Base-by-base conservation (phyloP, 192 early-diverging fungal species). In the Coemansia erecta region DNA sequence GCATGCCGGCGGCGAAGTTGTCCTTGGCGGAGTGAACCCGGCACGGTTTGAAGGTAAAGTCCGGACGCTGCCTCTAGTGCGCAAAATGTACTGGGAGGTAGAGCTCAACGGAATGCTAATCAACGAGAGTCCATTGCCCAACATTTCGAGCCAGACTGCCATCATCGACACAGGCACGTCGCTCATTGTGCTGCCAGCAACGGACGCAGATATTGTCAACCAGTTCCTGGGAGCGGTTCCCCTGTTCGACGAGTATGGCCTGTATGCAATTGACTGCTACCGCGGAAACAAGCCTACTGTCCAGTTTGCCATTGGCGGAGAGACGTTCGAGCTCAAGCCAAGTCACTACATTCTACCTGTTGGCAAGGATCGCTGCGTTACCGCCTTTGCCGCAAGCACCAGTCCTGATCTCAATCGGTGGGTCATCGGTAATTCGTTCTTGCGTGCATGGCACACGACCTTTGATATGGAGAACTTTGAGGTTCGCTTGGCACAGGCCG, bases 371-470 rank as follows among this genome's bases (percentile, higher is more conserved):
- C 57, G 55, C 44, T 80, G 72, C 21, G 69, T 66, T 28, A 63
- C 73, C 0, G 77, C 72, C 12, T 92, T 92, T 68, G 83, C 86
- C 60, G 87, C 85, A 13, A 74, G 87, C 63, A 85, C 82, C 8
- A 73, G 75, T 18, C 73, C 77, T 10, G 67, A 70, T n/a, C 60
- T 76, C 9, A 66, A 57, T 28, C 62, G 59, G 39, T 82, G 83
- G 81, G 78, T 84, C 13, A 72, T 84, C 49, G 81, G 83, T 18
- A 80, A 70, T 33, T 64, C 78, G 15, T 82, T 81, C 51, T 41
- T 84, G 43, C 67, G 73, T 23, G 73, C 73, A 9, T 76, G 73
- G 73, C 73, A 76, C 51, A 76, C 73, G 14, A 63, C 73, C 8
- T 76, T 76, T 44, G 73, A 76, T 28, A 21, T 76, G 13, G 73